Conservation (phyloP, 306 rosid genomes). For the Cucumis hystrix region DNA sequence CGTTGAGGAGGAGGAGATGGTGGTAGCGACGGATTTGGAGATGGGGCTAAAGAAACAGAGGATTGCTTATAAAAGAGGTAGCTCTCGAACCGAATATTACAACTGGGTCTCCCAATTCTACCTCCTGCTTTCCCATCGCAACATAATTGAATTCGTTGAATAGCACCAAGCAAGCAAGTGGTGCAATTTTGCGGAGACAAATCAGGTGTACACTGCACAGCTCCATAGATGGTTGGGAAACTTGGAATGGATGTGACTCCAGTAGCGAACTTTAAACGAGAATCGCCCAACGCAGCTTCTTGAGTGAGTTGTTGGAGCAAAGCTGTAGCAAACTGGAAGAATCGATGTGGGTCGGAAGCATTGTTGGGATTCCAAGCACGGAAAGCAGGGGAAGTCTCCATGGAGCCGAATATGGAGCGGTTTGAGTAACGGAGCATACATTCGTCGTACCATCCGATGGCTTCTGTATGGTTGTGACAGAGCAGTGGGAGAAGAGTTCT, state of each 20-base stretch:
- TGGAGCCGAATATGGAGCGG: background rate
- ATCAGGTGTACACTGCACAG: constrained; percentile 17
- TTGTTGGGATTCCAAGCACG: background rate
- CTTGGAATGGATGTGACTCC: background rate
- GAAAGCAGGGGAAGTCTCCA: background rate
- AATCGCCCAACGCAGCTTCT: background rate
- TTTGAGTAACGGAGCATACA: constrained; percentile 8
- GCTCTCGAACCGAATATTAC: background rate
- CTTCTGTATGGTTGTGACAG: background rate
- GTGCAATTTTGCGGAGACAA: background rate
- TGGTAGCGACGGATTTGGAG: background rate
- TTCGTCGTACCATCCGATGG: background rate
- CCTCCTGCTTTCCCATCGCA: background rate
- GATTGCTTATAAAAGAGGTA: background rate
- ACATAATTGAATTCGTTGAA: fast-evolving
- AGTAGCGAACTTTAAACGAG: background rate
- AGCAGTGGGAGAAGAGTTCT: background rate
- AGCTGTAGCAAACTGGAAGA: background rate
- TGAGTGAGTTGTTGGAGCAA: background rate
- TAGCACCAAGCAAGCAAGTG: background rate
- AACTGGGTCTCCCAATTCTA: background rate
- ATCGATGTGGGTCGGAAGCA: background rate
- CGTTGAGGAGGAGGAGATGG: background rate
- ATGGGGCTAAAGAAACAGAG: background rate
- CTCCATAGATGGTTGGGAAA: background rate